Evolutionary conservation across 805 yeast species (phyloP).

Genomic region (Myxozyma mucilagina): DNA sequence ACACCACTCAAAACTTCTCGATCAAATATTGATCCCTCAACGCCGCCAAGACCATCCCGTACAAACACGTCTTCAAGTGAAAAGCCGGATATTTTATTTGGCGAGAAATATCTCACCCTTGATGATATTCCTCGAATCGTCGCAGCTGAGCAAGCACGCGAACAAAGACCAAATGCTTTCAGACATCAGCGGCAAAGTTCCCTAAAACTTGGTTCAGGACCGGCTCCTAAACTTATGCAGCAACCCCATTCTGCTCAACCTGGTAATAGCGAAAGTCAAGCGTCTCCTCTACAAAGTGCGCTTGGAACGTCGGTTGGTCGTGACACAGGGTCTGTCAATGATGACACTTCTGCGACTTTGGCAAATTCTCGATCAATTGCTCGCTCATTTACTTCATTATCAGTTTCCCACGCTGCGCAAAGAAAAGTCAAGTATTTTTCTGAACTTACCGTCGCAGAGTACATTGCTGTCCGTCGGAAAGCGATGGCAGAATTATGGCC

Average conservation of each 20-base stretch:
- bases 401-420: constrained; percentile 3
- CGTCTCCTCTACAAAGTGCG: background rate
- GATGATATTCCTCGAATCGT: constrained; percentile 97
- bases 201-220: constrained; percentile 13
- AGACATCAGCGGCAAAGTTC: constrained; percentile 48
- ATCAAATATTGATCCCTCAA: background rate
- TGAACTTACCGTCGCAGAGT: constrained; percentile 54
- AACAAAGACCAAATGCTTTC: constrained; percentile 88
- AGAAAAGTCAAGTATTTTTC: constrained; percentile 35
- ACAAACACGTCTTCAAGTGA: constrained; percentile 4
- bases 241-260: constrained; percentile 8
- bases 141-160: constrained; percentile 94
- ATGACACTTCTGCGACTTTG: background rate
- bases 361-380: background rate
- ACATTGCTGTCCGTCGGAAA: constrained; percentile 58
- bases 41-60: background rate
- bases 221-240: constrained; percentile 18
- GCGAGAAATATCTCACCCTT: constrained; percentile 78
- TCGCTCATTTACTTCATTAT: constrained; percentile 11
- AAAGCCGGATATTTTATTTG: constrained; percentile 25
- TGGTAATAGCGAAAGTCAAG: background rate
- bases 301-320: background rate
- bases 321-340: background rate
- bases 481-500: constrained; percentile 50
- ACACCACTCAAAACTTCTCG: background rate